Conservation (phyloP, 225 moss, liverwort and hornwort species). For the Marchantia paleacea region DNA sequence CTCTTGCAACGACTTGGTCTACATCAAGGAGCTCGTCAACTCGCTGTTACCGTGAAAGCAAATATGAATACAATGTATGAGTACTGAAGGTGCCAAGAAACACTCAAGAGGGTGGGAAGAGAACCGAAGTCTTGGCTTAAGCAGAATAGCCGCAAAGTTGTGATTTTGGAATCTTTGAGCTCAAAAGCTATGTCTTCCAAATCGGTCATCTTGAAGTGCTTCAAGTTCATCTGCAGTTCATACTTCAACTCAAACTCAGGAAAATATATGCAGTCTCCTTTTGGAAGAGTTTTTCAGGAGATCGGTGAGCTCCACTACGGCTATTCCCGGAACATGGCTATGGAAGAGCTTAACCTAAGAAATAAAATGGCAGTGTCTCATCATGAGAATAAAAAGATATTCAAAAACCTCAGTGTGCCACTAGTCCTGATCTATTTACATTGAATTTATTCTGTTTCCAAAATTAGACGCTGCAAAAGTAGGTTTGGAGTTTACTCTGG, state of each 20-base stretch:
- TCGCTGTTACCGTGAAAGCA: not conserved
- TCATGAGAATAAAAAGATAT: not conserved
- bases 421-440: not conserved
- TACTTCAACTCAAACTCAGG: not conserved
- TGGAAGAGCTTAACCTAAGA: too few relatives aligned
- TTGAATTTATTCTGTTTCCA: not conserved
- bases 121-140: not conserved
- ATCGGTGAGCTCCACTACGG: not conserved
- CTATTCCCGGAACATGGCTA: too few relatives aligned
- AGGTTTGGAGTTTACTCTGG: not conserved
- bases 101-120: not conserved
- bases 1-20: not conserved
- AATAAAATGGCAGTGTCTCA: too few relatives aligned
- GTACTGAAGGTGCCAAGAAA: not conserved
- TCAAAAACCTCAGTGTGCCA: not conserved
- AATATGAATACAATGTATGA: not conserved
- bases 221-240: constrained; percentile 28
- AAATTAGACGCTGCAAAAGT: not conserved
- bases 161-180: constrained; percentile 27
- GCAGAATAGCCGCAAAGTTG: constrained; percentile 32
- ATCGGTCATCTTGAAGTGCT: constrained; percentile 28
- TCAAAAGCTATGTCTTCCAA: constrained; percentile 23
- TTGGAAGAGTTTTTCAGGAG: not conserved
- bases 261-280: not conserved
- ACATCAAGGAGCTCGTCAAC: too few relatives aligned